Percentiles rank a stretch among this genome's conserved stretches.
These are phyloP conservation scores for Mortierella hygrophila DNA, from an alignment of 192 early-diverging fungal species.

Conservation along the genomic window DNA sequence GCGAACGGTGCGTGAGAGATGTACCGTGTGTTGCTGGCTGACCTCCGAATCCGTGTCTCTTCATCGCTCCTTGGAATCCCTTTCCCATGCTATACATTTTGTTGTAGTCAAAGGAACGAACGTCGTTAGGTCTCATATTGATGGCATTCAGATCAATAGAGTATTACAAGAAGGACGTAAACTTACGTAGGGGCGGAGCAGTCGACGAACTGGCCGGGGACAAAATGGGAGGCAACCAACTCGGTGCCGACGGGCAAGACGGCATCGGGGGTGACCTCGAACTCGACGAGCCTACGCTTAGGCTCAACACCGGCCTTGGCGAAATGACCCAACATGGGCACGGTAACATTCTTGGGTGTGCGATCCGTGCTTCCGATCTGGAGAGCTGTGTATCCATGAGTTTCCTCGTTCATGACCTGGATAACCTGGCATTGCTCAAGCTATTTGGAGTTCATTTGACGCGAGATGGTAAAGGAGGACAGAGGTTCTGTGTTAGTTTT, in stretches of 20 bases:
- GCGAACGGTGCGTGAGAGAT: constrained; percentile 89
- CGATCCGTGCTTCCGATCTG: constrained; percentile 77
- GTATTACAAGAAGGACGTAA: constrained; percentile 1
- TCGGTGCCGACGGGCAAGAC: constrained; percentile 81
- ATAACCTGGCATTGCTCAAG: constrained; percentile 79
- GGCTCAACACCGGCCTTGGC: constrained; percentile 76
- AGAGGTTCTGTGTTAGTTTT: neutral
- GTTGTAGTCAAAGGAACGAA: no score
- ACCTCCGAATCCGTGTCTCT: constrained; percentile 94
- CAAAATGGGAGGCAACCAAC: constrained; percentile 89
- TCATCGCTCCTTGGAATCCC: constrained; percentile 98
- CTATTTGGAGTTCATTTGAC: constrained; percentile 47
- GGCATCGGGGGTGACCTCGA: constrained; percentile 88
- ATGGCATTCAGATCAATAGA: neutral
- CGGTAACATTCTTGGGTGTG: constrained; percentile 73
- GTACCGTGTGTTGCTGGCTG: constrained; percentile 94
- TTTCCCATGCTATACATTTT: constrained; percentile 78
- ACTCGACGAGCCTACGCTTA: constrained; percentile 86
- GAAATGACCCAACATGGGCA: constrained; percentile 84
- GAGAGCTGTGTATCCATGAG: constrained; percentile 68
- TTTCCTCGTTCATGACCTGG: constrained; percentile 65
- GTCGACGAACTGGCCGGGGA: constrained; percentile 96
- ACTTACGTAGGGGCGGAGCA: constrained; percentile 84
- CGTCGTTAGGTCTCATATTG: no score
- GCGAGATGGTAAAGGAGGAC: no score